Evolutionary conservation across 1,284 basidiomycete species (phyloP), one percentile per base, ranked within the genome.

Genomic region (Inonotus hispidus): DNA sequence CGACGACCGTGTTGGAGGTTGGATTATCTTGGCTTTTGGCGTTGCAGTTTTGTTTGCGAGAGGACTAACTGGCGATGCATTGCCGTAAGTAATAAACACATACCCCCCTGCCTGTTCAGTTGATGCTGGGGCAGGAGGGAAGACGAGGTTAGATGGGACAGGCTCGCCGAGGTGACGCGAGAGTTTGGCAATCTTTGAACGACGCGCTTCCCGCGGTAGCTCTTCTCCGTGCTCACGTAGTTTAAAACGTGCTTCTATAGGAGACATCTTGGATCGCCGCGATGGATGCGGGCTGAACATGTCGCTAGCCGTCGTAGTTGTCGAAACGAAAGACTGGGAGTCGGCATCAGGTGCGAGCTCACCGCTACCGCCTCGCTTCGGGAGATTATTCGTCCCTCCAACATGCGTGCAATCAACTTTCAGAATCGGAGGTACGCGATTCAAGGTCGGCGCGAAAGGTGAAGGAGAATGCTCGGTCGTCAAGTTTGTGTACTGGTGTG

Each of bases 121-220:
- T 27, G 47, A 23, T 25, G 10, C 16, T 8, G 6, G 19, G 16
- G n/a, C 21, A 29, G 23, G 25, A 11, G 50, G 69, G 29, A 69
- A 62, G 47, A 77, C 67, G 56, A 77, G 66, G 46, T 76, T 75
- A 6, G 72, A 67, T 11, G 77, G 76, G 35, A 77, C 69, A 55
- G 70, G 69, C 62, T 77, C 75, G 43, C 76, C 77, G 4, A 78
- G 68, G 64, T 74, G 70, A 14, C 75, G 75, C 3, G 71, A 71
- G 49, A 79, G 71, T 64, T 78, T 79, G 14, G 74, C 74, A 53
- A 74, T 67, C 49, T 75, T 73, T 29, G 70, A 67, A 29, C 73
- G 71, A 52, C 72, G 69, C 16, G 39, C 50, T 25, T 62, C 60
- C 16, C 25, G 59, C 13, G 32, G 32, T 25, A 45, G 45, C 21